These are phyloP conservation scores for Cyberlindnera saturnus DNA, from an alignment of 805 yeast species.

Conservation along the genomic window DNA sequence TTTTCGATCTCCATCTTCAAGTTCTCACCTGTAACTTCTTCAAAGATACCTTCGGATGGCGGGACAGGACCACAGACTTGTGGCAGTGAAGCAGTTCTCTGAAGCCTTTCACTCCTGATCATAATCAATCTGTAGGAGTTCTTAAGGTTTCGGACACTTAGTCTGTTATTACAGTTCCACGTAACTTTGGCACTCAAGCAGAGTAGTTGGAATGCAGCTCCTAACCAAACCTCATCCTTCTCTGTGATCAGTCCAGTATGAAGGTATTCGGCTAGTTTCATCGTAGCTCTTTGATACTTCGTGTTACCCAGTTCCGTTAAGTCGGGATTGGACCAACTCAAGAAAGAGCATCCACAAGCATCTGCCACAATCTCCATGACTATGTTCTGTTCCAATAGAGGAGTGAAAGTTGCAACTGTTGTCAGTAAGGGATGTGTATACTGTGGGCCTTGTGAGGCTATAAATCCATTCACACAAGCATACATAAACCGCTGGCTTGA, in stretches of 20 bases:
- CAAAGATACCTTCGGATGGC: neutral
- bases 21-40: constrained; percentile 16
- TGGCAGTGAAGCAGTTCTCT: neutral
- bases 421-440: constrained; percentile 33
- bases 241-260: neutral
- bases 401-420: constrained; percentile 34
- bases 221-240: constrained; percentile 30
- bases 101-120: constrained; percentile 16
- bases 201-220: constrained; percentile 33
- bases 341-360: constrained; percentile 36
- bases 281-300: constrained; percentile 21
- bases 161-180: constrained; percentile 15
- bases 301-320: constrained; percentile 20
- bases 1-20: constrained; percentile 18
- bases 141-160: constrained; percentile 23
- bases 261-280: constrained; percentile 6
- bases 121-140: constrained; percentile 31
- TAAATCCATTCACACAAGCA: constrained; percentile 34
- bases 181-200: constrained; percentile 33
- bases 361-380: constrained; percentile 29
- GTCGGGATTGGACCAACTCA: constrained; percentile 27
- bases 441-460: constrained; percentile 36
- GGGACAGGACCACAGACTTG: neutral
- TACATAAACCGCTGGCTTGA: constrained; percentile 2
- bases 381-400: constrained; percentile 26